phyloP scores from a whole-genome alignment of 192 early-diverging fungal genomes.

The Rhizophagus sp. region DNA sequence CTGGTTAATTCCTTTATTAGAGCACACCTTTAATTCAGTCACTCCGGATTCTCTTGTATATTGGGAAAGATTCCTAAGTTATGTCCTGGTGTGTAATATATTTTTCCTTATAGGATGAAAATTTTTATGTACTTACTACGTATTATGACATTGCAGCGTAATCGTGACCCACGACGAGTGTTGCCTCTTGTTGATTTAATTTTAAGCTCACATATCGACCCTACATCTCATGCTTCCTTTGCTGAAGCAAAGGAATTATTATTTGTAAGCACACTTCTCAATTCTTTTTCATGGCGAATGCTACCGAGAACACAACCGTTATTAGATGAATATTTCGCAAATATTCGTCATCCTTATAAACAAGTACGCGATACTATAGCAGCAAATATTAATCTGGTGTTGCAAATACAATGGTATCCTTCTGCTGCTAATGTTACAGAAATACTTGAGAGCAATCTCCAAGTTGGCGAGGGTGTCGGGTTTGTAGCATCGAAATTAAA shows the following conservation, averaged over 20 bases:
- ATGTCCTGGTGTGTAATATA: conserved; percentile 39
- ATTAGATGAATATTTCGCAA: conserved; percentile 54
- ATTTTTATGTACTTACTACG: neutral
- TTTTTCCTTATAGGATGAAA: neutral
- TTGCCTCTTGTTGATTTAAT: conserved; percentile 72
- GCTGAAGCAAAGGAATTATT: conserved; percentile 80
- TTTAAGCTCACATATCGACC: conserved; percentile 66
- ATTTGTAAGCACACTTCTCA: conserved; percentile 61
- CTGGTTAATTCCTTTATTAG: conserved; percentile 66
- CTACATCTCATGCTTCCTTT: conserved; percentile 80
- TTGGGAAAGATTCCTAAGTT: conserved; percentile 76
- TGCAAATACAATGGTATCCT: conserved; percentile 63
- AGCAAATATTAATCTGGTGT: conserved; percentile 65
- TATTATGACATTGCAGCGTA: conserved; percentile 25
- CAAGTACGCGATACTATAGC: conserved; percentile 85
- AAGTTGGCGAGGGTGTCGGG: conserved; percentile 33
- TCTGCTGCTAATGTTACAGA: conserved; percentile 49
- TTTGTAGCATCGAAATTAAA: conserved; percentile 32
- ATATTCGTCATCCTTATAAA: conserved; percentile 82
- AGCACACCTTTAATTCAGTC: conserved; percentile 59
- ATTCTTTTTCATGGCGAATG: conserved; percentile 71
- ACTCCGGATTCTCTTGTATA: conserved; percentile 74
- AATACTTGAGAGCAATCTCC: conserved; percentile 35
- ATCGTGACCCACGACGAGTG: conserved; percentile 82
- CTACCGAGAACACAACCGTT: conserved; percentile 35